A percentile compares a stretch with the other conserved stretches of the same genome.
Conservation (phyloP, 306 rosid species). For the Cucurbita pepo region DNA sequence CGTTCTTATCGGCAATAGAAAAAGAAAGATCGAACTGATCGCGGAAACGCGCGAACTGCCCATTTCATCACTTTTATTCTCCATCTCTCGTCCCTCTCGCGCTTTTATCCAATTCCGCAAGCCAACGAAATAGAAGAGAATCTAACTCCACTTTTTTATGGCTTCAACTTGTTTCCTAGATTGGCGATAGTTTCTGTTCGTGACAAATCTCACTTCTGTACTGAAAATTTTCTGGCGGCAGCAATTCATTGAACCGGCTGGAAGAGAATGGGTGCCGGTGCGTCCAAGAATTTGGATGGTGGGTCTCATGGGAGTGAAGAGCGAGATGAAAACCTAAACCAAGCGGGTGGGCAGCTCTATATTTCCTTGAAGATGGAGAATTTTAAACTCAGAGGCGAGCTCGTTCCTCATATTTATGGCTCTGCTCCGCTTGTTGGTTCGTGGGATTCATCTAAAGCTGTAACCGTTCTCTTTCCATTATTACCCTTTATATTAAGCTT, state of each 20-base stretch:
- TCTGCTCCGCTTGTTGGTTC: conserved; percentile 82
- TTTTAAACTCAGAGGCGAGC: conserved; percentile 59
- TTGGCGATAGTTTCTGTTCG: background rate
- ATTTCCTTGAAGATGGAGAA: conserved; percentile 89
- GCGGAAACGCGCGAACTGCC: background rate
- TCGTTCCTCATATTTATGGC: conserved; percentile 84
- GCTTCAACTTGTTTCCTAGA: background rate
- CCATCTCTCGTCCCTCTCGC: conserved; percentile 6
- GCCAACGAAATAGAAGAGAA: background rate
- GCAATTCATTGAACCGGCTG: background rate
- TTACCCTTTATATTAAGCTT: background rate
- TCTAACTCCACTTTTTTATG: conserved; percentile 1
- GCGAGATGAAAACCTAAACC: conserved; percentile 37
- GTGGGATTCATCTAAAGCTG: conserved; percentile 91
- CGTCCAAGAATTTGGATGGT: conserved; percentile 39
- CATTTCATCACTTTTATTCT: conserved; percentile 10
- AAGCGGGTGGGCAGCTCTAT: conserved; percentile 72
- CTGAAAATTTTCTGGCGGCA: background rate
- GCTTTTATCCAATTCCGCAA: background rate
- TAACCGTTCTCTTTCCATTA: conserved; percentile 5
- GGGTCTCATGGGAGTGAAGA: conserved; percentile 33
- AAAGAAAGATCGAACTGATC: background rate
- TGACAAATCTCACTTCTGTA: background rate
- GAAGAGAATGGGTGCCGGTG: conserved; percentile 53
- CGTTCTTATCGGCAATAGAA: conserved; percentile 6